These are phyloP conservation scores for Hypoxylon sp. DNA, from an alignment of 2,329 filamentous ascomycete genomes.

Conservation along the genomic window DNA sequence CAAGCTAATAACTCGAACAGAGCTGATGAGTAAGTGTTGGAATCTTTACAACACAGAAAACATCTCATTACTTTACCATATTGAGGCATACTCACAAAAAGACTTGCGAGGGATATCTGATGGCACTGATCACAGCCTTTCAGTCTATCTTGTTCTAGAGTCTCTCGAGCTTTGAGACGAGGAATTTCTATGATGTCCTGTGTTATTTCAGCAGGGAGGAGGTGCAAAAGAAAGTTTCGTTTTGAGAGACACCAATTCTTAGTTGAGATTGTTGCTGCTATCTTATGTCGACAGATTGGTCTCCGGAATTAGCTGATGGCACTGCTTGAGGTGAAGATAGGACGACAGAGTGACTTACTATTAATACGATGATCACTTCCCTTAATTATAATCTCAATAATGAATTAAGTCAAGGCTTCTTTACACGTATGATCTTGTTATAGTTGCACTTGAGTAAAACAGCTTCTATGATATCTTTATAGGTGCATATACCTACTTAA, in stretches of 20 bases:
- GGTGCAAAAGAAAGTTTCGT: slow-evolving; percentile 13
- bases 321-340: not conserved
- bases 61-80: too few species aligned
- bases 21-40: too few species aligned
- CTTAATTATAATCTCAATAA: too few species aligned
- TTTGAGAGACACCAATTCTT: slow-evolving; percentile 30
- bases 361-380: too few species aligned
- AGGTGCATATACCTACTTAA: not conserved
- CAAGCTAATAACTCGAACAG: too few species aligned
- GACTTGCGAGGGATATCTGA: too few species aligned
- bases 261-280: slow-evolving; percentile 13
- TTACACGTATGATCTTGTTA: not conserved
- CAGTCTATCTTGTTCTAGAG: too few species aligned
- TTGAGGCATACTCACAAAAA: too few species aligned
- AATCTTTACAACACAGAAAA: too few species aligned
- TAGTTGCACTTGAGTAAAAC: not conserved
- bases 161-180: not conserved
- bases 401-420: not conserved
- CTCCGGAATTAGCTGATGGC: not conserved
- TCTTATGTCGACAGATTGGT: slow-evolving; percentile 7
- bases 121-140: too few species aligned
- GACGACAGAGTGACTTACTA: not conserved
- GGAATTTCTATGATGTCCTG: not conserved
- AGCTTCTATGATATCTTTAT: not conserved
- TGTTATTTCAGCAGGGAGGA: slow-evolving; percentile 10